Base-by-base conservation (phyloP, 225 moss, liverwort and hornwort species). In the Thuidium tamariscinum region DNA sequence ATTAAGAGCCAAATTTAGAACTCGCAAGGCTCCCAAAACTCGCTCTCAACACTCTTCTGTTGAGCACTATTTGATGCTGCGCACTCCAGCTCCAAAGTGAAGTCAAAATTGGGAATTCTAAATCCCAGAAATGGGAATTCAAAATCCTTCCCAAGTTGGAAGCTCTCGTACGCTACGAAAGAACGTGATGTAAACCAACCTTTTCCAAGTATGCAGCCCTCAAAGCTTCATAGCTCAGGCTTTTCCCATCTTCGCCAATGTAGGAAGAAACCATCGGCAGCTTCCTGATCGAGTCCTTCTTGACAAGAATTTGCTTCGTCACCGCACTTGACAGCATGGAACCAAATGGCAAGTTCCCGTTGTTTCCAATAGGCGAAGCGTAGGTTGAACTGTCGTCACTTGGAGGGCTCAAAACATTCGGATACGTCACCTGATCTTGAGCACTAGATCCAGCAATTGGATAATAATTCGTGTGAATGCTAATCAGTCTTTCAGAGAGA, bases 221-320 rank as follows among this genome's bases (percentile, higher is more conserved):
- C 44, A 92, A 84, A 29, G 92, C 92, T 84, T 92, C 92, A 27
- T 89, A 92, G 82, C 89, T 91, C 81, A 93, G 89, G 76, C 91
- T 85, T 49, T 68, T 63, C 11, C 87, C 87, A 48, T 88, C 86
- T 26, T 89, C 79, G 64, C 44, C 86, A 25, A 87, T 86, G 63
- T 88, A 84, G 22, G 88, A 84, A 71, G 90, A 74, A 6, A 89
- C 63, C 70, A 88, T 51, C 23, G 71, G 77, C 68, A 85, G 60
- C 44, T 85, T 90, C 67, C 90, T 79, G 30, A 79, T 91, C 4
- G 72, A 75, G 25, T 86, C 89, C 37, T 82, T 82, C 62, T 89
- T 81, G 21, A 57, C 74, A 51, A 88, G 61, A 65, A 56, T 73
- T 80, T 82, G 87, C 72, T 85, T 83, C 49, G 56, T 52, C n/a